phyloP scores from a whole-genome alignment of 306 rosid genomes.

The Neltuma alba region DNA sequence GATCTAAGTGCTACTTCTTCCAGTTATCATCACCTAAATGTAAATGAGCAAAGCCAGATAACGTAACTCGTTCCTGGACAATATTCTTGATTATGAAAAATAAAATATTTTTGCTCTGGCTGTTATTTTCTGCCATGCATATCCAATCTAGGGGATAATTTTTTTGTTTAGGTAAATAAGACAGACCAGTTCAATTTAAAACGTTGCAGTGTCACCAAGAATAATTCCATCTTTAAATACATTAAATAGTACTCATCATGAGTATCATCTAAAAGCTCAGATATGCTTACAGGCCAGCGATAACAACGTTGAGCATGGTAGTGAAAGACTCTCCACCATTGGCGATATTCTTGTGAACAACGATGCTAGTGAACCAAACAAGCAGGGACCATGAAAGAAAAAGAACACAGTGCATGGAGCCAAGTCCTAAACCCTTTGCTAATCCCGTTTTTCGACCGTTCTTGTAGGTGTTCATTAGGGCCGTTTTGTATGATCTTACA shows the following conservation, averaged over 20 bases:
- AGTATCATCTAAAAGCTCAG: neutral
- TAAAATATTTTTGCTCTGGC: neutral
- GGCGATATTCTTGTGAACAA: conserved; percentile 82
- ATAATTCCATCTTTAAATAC: neutral
- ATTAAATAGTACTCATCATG: neutral
- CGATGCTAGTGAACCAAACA: conserved; percentile 84
- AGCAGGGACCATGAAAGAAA: conserved; percentile 90
- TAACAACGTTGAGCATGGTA: conserved; percentile 94
- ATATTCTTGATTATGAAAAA: too few relatives aligned
- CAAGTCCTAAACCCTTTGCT: conserved; percentile 88
- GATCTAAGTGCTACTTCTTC: too few relatives aligned
- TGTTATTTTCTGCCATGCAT: neutral
- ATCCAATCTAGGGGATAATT: neutral
- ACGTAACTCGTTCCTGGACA: too few relatives aligned
- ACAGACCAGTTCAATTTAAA: neutral
- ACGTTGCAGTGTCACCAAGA: neutral
- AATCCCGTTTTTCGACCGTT: conserved; percentile 81
- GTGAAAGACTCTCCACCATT: conserved; percentile 93
- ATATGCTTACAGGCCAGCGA: conserved; percentile 82
- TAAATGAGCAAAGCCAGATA: too few relatives aligned
- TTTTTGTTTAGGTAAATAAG: neutral
- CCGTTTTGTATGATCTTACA: conserved; percentile 65
- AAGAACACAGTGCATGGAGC: conserved; percentile 83
- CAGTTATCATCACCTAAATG: too few relatives aligned
- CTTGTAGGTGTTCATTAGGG: conserved; percentile 63